Conservation (phyloP, 495 filamentous ascomycete genomes). For the Hypoxylon lienhwacheense region DNA sequence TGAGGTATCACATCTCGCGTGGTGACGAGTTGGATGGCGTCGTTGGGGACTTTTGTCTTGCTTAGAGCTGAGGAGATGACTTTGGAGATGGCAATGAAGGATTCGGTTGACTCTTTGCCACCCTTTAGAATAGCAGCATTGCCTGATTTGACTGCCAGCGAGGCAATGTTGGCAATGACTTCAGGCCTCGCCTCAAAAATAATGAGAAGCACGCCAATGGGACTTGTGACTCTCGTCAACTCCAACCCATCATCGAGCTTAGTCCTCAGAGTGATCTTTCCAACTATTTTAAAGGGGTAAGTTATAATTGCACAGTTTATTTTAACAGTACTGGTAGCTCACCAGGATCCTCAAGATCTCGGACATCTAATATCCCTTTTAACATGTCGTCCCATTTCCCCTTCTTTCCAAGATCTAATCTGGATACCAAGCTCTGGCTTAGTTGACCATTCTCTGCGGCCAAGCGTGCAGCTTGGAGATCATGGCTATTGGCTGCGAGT, state of each 20-base stretch:
- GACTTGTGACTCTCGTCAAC: constrained; percentile 84
- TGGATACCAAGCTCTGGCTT: constrained; percentile 84
- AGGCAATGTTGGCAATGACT: constrained; percentile 97
- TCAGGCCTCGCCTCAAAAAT: constrained; percentile 98
- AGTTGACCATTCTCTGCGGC: constrained; percentile 73
- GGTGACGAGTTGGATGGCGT: constrained; percentile 87
- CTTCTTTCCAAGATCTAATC: constrained; percentile 78
- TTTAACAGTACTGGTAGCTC: constrained; percentile 36
- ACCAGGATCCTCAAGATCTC: constrained; percentile 86
- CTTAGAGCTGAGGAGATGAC: constrained; percentile 81
- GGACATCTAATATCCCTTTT: constrained; percentile 88
- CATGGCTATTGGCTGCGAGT: constrained; percentile 79
- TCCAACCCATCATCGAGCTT: constrained; percentile 85
- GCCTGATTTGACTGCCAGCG: constrained; percentile 95
- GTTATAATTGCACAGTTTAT: not conserved
- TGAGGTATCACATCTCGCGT: constrained; percentile 86
- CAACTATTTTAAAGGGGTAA: constrained; percentile 60
- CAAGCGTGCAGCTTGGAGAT: constrained; percentile 71
- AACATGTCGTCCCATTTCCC: constrained; percentile 99
- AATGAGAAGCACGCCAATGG: constrained; percentile 93
- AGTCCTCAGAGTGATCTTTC: constrained; percentile 79
- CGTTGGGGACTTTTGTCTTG: constrained; percentile 76
- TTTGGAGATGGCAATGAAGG: constrained; percentile 83
- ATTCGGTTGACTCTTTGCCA: constrained; percentile 93
- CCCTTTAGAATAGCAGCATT: constrained; percentile 97